Evolutionary conservation across 2,329 filamentous ascomycete species (phyloP).

Genomic region (Trichoderma sp.): DNA sequence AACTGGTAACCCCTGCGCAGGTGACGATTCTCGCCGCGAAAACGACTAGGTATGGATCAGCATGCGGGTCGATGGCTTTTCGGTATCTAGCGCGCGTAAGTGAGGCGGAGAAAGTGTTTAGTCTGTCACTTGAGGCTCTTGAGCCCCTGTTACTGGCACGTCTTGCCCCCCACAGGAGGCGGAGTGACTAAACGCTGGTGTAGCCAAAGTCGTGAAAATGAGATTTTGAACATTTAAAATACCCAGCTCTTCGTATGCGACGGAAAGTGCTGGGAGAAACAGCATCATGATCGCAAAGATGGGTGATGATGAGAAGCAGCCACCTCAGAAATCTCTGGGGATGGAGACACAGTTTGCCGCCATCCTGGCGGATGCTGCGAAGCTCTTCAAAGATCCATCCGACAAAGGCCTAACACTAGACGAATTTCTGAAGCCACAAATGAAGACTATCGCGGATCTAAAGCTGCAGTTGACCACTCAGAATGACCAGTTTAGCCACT

Average conservation of each 20-base stretch:
- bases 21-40: neutral
- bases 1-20: neutral
- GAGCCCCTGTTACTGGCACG: neutral
- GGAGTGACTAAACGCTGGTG: neutral
- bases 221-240: neutral
- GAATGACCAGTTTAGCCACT: conserved; percentile 38
- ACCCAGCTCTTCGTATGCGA: neutral
- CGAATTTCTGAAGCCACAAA: conserved; percentile 35
- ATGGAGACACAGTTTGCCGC: conserved; percentile 27
- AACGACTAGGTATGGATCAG: neutral
- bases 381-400: conserved; percentile 32
- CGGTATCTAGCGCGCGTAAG: neutral
- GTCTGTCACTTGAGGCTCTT: conserved; percentile 6
- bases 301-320: conserved; percentile 5
- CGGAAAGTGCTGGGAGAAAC: neutral
- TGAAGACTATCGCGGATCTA: conserved; percentile 35
- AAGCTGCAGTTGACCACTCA: conserved; percentile 33
- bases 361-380: conserved; percentile 37
- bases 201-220: neutral
- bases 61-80: conserved; percentile 1
- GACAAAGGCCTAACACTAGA: conserved; percentile 28
- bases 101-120: conserved; percentile 12
- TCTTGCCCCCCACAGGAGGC: neutral
- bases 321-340: neutral
- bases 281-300: conserved; percentile 5